Evolutionary conservation across 73 alveolate species (phyloP).

Genomic region (Paraurostyla sp.): DNA sequence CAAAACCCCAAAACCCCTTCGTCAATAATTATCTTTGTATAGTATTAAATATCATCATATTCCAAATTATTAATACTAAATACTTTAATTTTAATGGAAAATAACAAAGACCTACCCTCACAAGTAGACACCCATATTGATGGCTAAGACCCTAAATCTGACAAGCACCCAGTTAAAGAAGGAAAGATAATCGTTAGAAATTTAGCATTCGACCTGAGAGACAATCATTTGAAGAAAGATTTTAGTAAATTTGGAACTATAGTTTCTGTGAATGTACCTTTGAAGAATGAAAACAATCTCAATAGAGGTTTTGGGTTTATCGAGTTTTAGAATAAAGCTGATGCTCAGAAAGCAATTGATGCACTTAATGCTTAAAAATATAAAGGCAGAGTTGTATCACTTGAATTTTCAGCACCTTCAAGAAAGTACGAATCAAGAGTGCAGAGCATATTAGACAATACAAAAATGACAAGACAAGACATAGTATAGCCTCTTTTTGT

Average conservation of each 20-base stretch:
- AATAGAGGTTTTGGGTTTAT: slow-evolving; percentile 86
- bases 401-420: slow-evolving; percentile 63
- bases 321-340: slow-evolving; percentile 82
- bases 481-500: not conserved
- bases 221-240: slow-evolving; percentile 38
- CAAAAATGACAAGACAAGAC: slow-evolving; percentile 36
- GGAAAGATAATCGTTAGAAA: slow-evolving; percentile 71
- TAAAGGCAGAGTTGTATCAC: slow-evolving; percentile 70
- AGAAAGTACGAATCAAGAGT: slow-evolving; percentile 47
- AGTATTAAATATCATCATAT: no score
- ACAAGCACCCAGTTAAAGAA: no score
- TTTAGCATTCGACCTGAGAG: slow-evolving; percentile 60
- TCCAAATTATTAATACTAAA: no score
- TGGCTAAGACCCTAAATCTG: no score
- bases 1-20: no score
- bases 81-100: no score
- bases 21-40: no score
- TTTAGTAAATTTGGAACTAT: slow-evolving; percentile 57
- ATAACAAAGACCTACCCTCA: no score
- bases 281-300: slow-evolving; percentile 42
- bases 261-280: slow-evolving; percentile 40
- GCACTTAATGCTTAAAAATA: slow-evolving; percentile 71
- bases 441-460: slow-evolving; percentile 3
- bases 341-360: slow-evolving; percentile 88
- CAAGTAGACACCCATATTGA: no score